Conservation (phyloP, 2,329 filamentous ascomycete genomes). For the Colletotrichum sidae region DNA sequence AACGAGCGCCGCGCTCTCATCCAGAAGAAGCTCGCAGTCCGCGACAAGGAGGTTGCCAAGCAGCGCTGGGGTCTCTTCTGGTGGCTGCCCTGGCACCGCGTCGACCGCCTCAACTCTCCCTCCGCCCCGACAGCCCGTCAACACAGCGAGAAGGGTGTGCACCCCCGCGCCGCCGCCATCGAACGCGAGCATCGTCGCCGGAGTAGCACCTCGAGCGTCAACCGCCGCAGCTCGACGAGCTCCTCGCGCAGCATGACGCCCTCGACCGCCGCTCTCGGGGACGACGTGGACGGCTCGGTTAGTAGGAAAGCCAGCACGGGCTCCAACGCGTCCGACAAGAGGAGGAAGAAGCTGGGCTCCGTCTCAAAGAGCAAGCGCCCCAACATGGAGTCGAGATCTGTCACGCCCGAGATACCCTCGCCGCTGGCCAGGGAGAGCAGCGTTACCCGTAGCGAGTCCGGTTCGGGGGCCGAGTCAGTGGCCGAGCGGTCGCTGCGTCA, state of each 20-base stretch:
- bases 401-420: constrained; percentile 66
- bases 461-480: constrained; percentile 23
- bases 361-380: constrained; percentile 56
- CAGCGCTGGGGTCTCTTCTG: constrained; percentile 81
- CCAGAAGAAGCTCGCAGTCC: constrained; percentile 74
- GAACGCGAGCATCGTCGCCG: constrained; percentile 61
- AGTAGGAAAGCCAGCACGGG: constrained; percentile 60
- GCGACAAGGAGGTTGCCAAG: constrained; percentile 75
- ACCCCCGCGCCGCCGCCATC: constrained; percentile 55
- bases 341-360: constrained; percentile 61
- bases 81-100: constrained; percentile 80
- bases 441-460: constrained; percentile 40
- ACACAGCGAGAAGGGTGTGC: constrained; percentile 52
- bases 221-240: constrained; percentile 63
- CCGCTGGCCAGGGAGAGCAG: constrained; percentile 64
- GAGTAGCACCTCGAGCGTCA: constrained; percentile 55
- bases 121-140: constrained; percentile 43
- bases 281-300: constrained; percentile 50
- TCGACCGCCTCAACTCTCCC: constrained; percentile 44
- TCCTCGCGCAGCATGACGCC: constrained; percentile 64
- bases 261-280: constrained; percentile 41
- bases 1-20: constrained; percentile 87
- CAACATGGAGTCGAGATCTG: constrained; percentile 61
- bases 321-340: constrained; percentile 60
- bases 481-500: constrained; percentile 31